Conservation (phyloP, 1,139 yeast genomes). For the Debaryomyces coudertii region DNA sequence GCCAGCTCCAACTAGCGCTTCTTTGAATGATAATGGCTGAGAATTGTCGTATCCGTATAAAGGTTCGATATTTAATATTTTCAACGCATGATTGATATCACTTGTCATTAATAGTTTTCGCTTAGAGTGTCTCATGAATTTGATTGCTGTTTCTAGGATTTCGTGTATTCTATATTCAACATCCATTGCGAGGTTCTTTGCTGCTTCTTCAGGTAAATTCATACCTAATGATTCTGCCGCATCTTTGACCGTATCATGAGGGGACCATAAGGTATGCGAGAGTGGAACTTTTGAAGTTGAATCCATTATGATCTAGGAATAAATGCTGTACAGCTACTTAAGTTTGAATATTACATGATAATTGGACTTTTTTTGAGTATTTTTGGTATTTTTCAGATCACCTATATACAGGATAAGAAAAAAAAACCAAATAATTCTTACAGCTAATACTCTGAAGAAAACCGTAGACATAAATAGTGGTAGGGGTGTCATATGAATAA, state of each 20-base stretch:
- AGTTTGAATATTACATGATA: neutral
- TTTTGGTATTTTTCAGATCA: neutral
- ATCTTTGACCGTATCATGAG: slow-evolving; percentile 94
- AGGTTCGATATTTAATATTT: slow-evolving; percentile 87
- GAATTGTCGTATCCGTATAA: slow-evolving; percentile 73
- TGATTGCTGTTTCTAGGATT: slow-evolving; percentile 90
- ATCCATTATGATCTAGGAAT: slow-evolving; percentile 30
- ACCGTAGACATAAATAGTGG: too few relatives aligned
- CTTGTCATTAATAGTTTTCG: slow-evolving; percentile 78
- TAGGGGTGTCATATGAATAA: too few relatives aligned
- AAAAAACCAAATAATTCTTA: neutral
- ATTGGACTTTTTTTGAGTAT: neutral
- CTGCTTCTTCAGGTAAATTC: slow-evolving; percentile 85
- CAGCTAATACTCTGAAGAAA: too few relatives aligned
- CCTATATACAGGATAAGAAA: neutral
- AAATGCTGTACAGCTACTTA: neutral
- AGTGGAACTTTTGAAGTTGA: slow-evolving; percentile 50
- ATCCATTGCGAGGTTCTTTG: slow-evolving; percentile 96
- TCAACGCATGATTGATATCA: slow-evolving; percentile 81
- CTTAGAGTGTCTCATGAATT: slow-evolving; percentile 94
- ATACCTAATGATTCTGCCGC: slow-evolving; percentile 93
- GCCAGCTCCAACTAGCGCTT: slow-evolving; percentile 81
- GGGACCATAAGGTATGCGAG: slow-evolving; percentile 96
- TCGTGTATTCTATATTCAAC: slow-evolving; percentile 97
- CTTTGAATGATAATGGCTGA: slow-evolving; percentile 68